Conservation (phyloP, 768 basidiomycete species). For the Tephrocybe sp. region DNA sequence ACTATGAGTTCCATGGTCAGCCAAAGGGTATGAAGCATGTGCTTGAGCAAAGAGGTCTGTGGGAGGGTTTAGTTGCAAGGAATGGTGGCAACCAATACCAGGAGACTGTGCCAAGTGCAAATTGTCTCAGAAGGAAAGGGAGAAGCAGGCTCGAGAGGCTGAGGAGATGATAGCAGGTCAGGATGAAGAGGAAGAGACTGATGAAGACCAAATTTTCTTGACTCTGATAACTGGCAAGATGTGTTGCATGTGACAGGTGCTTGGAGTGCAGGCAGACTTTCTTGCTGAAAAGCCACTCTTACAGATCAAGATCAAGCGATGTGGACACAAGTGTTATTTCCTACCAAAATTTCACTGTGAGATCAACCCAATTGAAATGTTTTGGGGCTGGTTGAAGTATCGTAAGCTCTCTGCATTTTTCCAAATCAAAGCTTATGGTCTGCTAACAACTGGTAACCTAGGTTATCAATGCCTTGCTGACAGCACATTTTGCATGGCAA, state of each 20-base stretch:
- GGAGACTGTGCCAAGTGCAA: constrained; percentile 11
- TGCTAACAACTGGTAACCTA: background rate
- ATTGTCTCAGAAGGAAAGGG: constrained; percentile 6
- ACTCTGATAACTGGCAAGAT: constrained; percentile 3
- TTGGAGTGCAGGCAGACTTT: constrained; percentile 20
- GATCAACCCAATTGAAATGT: constrained; percentile 7
- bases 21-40: constrained; percentile 12
- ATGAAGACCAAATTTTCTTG: background rate
- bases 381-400: background rate
- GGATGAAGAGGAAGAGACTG: constrained; percentile 7
- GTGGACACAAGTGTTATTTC: constrained; percentile 15
- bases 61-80: background rate
- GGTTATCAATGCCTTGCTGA: constrained; percentile 14
- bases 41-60: constrained; percentile 9
- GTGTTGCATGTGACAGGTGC: constrained; percentile 21
- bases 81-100: constrained; percentile 4
- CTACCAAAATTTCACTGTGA: constrained; percentile 19
- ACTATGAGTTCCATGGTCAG: constrained; percentile 8
- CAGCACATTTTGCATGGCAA: constrained; percentile 16
- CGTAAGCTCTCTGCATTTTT: background rate
- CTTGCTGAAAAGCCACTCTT: constrained; percentile 18
- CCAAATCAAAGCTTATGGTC: background rate
- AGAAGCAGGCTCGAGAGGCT: background rate
- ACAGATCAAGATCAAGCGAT: constrained; percentile 13
- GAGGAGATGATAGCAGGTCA: constrained; percentile 3